phyloP scores from a whole-genome alignment of 2,329 filamentous ascomycete species.

The Apiospora pterosperma region DNA sequence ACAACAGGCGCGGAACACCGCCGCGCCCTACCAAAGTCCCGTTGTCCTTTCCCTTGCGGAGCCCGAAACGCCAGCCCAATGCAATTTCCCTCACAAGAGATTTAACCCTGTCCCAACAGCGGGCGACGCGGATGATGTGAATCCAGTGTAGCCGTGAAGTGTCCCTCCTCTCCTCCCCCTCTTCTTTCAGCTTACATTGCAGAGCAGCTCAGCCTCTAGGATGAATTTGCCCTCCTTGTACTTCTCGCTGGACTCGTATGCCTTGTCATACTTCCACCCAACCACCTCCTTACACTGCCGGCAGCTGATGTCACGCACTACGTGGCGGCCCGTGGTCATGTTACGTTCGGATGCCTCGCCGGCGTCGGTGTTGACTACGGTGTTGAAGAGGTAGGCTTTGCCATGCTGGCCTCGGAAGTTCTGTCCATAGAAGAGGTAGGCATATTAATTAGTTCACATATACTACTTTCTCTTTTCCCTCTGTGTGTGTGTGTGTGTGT shows the following conservation, averaged over 20 bases:
- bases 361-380: slow-evolving; percentile 83
- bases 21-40: not conserved
- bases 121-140: not conserved
- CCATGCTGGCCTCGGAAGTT: slow-evolving; percentile 98
- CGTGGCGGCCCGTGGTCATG: slow-evolving; percentile 95
- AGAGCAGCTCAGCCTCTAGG: slow-evolving; percentile 85
- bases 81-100: not conserved
- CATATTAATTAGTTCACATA: not conserved
- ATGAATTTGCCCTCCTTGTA: slow-evolving; percentile 99
- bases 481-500: not conserved
- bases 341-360: slow-evolving; percentile 88
- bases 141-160: not conserved
- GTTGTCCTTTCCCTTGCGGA: not conserved
- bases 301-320: slow-evolving; percentile 91
- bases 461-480: too few relatives aligned
- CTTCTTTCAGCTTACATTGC: slow-evolving; percentile 60
- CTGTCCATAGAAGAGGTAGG: slow-evolving; percentile 39
- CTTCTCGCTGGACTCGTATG: slow-evolving; percentile 86
- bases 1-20: not conserved
- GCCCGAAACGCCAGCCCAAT: not conserved
- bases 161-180: not conserved
- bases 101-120: not conserved
- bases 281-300: slow-evolving; percentile 88
- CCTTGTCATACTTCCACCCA: slow-evolving; percentile 99
- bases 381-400: slow-evolving; percentile 95